Percentiles rank a stretch among this genome's conserved stretches.
Evolutionary conservation across 208 protist genomes (phyloP).

Genomic region (Trypanosoma grayi): DNA sequence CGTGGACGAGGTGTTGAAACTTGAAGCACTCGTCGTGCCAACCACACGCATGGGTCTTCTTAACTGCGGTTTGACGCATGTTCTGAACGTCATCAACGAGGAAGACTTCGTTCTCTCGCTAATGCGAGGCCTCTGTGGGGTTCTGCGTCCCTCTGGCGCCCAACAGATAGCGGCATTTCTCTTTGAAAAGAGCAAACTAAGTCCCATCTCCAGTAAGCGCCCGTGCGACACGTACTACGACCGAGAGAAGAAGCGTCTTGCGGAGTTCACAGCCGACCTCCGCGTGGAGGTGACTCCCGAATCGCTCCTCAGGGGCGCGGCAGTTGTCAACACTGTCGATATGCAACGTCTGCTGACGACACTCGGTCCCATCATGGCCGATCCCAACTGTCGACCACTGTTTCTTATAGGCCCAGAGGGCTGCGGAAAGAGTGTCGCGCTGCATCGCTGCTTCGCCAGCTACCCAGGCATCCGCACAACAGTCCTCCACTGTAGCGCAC

Average conservation of each 20-base stretch:
- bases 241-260: constrained; percentile 36
- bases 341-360: constrained; percentile 85
- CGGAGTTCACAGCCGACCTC: constrained; percentile 67
- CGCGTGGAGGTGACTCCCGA: constrained; percentile 43
- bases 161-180: constrained; percentile 75
- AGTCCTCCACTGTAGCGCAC: constrained; percentile 94
- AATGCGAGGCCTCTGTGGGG: constrained; percentile 54
- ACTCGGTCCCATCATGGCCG: constrained; percentile 84
- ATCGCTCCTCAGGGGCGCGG: constrained; percentile 53
- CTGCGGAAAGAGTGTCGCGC: constrained; percentile 91
- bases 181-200: constrained; percentile 79
- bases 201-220: constrained; percentile 58
- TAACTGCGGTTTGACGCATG: constrained; percentile 74
- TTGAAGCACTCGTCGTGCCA: constrained; percentile 76
- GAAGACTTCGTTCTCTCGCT: constrained; percentile 76
- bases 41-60: constrained; percentile 92
- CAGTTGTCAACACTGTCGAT: constrained; percentile 90
- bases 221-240: constrained; percentile 90
- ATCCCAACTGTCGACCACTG: constrained; percentile 78
- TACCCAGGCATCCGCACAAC: constrained; percentile 55
- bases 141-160: constrained; percentile 45
- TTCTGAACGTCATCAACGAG: constrained; percentile 49
- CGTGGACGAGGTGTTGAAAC: constrained; percentile 59
- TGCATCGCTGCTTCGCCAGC: constrained; percentile 77
- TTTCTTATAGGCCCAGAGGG: constrained; percentile 97